These are phyloP conservation scores for Phanerodontia chrysosporium DNA, from an alignment of 768 basidiomycete genomes.

Conservation along the genomic window DNA sequence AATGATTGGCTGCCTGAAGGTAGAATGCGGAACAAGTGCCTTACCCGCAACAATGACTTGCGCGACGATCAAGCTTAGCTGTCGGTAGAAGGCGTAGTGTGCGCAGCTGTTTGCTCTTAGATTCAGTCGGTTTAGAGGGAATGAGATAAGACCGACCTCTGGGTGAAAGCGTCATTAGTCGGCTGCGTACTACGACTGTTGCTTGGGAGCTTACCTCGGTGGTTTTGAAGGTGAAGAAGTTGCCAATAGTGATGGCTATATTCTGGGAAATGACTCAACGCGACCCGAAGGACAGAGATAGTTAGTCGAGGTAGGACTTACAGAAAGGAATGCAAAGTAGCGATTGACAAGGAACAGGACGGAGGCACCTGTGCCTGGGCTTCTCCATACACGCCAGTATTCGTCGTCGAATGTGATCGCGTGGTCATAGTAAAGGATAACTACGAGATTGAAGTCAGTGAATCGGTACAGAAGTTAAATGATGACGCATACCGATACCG, in stretches of 20 bases:
- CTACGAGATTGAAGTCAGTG: neutral
- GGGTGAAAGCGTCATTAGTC: neutral
- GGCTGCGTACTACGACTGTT: neutral
- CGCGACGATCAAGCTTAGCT: constrained; percentile 37
- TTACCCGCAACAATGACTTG: constrained; percentile 42
- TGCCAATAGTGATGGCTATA: constrained; percentile 16
- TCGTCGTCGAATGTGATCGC: constrained; percentile 15
- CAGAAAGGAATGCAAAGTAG: constrained; percentile 16
- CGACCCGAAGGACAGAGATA: neutral
- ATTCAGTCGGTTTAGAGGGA: neutral
- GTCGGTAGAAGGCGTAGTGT: constrained; percentile 35
- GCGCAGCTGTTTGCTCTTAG: constrained; percentile 31
- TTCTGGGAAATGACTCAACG: constrained; percentile 13
- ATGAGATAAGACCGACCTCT: neutral
- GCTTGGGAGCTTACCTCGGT: constrained; percentile 12
- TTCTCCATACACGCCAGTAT: constrained; percentile 18
- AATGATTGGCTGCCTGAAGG: no score
- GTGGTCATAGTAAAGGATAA: constrained; percentile 10
- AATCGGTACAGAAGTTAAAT: constrained; percentile 25
- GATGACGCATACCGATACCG: constrained; percentile 18
- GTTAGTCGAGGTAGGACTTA: neutral
- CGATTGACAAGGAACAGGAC: constrained; percentile 21
- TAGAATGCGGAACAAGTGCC: constrained; percentile 21
- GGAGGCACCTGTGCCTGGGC: constrained; percentile 12
- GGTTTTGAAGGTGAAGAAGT: constrained; percentile 16